phyloP scores from a whole-genome alignment of 805 yeast genomes.

The Candida rishiriensis region DNA sequence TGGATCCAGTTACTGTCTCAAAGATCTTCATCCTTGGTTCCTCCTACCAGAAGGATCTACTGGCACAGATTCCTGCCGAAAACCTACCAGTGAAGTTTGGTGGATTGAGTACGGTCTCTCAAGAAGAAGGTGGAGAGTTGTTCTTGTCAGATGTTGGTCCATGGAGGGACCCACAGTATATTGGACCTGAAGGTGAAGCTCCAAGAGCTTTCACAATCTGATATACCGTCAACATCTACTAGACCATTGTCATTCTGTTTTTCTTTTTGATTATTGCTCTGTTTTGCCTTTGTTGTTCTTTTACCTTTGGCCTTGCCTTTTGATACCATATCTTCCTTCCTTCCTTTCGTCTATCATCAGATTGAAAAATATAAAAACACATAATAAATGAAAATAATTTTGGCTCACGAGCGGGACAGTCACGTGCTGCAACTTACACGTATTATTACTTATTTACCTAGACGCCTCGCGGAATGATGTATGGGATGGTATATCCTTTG shows the following conservation, averaged over 20 bases:
- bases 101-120: conserved; percentile 65
- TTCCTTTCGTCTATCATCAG: too few relatives aligned
- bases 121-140: conserved; percentile 66
- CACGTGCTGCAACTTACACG: too few relatives aligned
- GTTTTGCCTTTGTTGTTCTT: too few relatives aligned
- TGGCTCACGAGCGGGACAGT: too few relatives aligned
- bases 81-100: conserved; percentile 92
- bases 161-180: conserved; percentile 86
- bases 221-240: too few relatives aligned
- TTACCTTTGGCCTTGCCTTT: too few relatives aligned
- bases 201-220: conserved; percentile 47
- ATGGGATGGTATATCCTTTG: too few relatives aligned
- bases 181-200: conserved; percentile 95
- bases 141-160: conserved; percentile 92
- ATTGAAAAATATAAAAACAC: too few relatives aligned
- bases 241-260: background rate
- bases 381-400: too few relatives aligned
- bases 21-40: conserved; percentile 86
- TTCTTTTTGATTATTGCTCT: background rate
- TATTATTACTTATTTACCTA: too few relatives aligned
- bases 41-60: conserved; percentile 72
- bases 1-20: conserved; percentile 96
- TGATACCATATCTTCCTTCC: too few relatives aligned
- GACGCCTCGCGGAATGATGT: too few relatives aligned
- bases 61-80: conserved; percentile 89